These are phyloP conservation scores for Darksidea phi DNA, from an alignment of 495 filamentous ascomycete genomes.

Conservation along the genomic window DNA sequence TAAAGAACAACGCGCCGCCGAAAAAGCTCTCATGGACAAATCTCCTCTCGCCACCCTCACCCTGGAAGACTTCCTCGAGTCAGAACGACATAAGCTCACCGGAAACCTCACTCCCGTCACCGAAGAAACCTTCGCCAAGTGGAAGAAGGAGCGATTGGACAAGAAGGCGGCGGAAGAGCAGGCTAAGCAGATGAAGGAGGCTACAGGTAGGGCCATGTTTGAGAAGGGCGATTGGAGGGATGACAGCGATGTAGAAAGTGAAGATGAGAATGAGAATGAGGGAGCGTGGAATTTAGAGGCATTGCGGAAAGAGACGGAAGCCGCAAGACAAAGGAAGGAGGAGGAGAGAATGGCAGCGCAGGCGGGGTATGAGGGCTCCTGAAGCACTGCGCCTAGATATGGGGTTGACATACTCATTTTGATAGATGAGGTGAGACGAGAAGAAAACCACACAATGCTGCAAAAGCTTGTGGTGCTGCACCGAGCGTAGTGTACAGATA, in stretches of 20 bases:
- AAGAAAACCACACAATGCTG: constrained; percentile 1
- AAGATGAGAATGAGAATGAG: constrained; percentile 55
- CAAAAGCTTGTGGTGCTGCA: constrained; percentile 1
- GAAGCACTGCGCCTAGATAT: neutral
- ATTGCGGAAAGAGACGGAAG: constrained; percentile 50
- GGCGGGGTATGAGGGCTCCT: constrained; percentile 3
- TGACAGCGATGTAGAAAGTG: constrained; percentile 57
- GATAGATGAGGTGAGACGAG: neutral
- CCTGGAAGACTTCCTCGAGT: constrained; percentile 95
- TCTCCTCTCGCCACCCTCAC: constrained; percentile 91
- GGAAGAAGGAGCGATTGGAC: constrained; percentile 89
- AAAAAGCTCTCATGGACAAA: constrained; percentile 97
- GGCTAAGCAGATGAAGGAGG: constrained; percentile 85
- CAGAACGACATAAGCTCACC: constrained; percentile 87
- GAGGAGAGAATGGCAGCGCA: constrained; percentile 53
- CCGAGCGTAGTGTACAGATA: no score
- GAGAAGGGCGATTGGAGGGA: constrained; percentile 91
- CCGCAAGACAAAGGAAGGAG: constrained; percentile 59
- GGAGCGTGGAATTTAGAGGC: constrained; percentile 77
- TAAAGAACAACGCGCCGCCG: constrained; percentile 90
- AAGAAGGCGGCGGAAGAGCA: constrained; percentile 94
- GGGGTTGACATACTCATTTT: neutral
- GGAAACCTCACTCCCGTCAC: constrained; percentile 91
- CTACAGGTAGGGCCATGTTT: constrained; percentile 90
- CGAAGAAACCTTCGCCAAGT: constrained; percentile 84